phyloP scores from a whole-genome alignment of 768 basidiomycete genomes.

The Mycena crocata region DNA sequence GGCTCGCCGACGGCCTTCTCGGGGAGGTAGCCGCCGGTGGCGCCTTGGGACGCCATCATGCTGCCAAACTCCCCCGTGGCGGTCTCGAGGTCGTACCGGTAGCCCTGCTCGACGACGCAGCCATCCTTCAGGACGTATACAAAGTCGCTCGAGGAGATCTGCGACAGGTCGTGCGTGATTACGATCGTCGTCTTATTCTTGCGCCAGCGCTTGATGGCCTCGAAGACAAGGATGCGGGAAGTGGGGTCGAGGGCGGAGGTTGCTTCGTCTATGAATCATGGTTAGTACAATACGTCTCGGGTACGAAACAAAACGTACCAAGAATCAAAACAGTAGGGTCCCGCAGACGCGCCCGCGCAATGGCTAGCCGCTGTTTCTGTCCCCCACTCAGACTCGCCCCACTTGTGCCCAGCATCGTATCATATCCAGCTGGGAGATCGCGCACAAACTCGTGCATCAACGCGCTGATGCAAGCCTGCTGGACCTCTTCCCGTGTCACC shows the following conservation, averaged over 20 bases:
- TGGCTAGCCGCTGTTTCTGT: constrained; percentile 81
- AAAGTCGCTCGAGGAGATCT: constrained; percentile 72
- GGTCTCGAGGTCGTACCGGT: constrained; percentile 70
- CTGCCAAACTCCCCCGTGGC: constrained; percentile 63
- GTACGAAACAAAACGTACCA: constrained; percentile 56
- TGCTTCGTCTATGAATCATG: constrained; percentile 58
- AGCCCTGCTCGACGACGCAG: constrained; percentile 76
- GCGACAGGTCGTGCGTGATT: constrained; percentile 84
- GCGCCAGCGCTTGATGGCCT: constrained; percentile 66
- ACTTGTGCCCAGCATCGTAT: constrained; percentile 71
- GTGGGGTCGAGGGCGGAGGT: constrained; percentile 77
- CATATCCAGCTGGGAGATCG: constrained; percentile 79
- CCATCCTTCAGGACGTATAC: constrained; percentile 83
- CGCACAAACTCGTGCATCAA: constrained; percentile 79
- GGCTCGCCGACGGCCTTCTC: constrained; percentile 47
- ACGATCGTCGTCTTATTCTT: constrained; percentile 77
- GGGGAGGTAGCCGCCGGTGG: constrained; percentile 63
- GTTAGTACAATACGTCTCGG: neutral
- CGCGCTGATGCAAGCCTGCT: constrained; percentile 74
- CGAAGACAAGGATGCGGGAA: constrained; percentile 77
- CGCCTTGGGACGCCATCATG: constrained; percentile 62
- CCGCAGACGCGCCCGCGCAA: constrained; percentile 78
- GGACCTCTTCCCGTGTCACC: constrained; percentile 73
- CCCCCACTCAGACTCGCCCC: constrained; percentile 80
- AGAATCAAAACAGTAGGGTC: constrained; percentile 82